These are phyloP conservation scores for Rhizophagus sp. DNA, from an alignment of 192 early-diverging fungal genomes.

Conservation along the genomic window DNA sequence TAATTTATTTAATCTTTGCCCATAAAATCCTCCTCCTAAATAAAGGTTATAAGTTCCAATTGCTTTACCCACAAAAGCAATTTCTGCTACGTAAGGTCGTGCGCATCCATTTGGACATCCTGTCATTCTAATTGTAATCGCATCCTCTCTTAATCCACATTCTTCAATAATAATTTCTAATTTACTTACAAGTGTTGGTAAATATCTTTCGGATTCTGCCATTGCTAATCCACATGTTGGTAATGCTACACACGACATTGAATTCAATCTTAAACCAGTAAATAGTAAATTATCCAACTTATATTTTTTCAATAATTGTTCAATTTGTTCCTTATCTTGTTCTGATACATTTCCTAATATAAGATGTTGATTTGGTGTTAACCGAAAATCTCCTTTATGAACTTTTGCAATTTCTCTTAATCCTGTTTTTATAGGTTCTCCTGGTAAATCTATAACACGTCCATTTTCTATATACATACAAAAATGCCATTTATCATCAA, in stretches of 20 bases:
- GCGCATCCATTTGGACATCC: slow-evolving; percentile 99
- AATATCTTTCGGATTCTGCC: slow-evolving; percentile 96
- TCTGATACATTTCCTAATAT: slow-evolving; percentile 78
- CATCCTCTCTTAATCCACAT: slow-evolving; percentile 81
- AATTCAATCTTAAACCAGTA: slow-evolving; percentile 80
- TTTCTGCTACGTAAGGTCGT: slow-evolving; percentile 90
- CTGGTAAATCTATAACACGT: slow-evolving; percentile 80
- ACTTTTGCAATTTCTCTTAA: slow-evolving; percentile 75
- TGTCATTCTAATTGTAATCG: slow-evolving; percentile 96
- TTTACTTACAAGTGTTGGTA: slow-evolving; percentile 78
- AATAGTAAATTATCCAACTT: slow-evolving; percentile 81
- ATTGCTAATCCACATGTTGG: slow-evolving; percentile 94
- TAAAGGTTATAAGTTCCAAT: slow-evolving; percentile 94
- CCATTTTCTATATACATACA: slow-evolving; percentile 93
- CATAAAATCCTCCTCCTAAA: slow-evolving; percentile 85
- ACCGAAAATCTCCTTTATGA: slow-evolving; percentile 76
- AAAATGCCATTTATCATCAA: slow-evolving; percentile 73
- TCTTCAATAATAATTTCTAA: slow-evolving; percentile 81
- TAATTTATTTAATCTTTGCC: slow-evolving; percentile 88
- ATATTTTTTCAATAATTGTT: slow-evolving; percentile 71
- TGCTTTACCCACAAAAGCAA: slow-evolving; percentile 95
- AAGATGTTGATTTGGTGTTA: slow-evolving; percentile 94
- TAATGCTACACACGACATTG: slow-evolving; percentile 95
- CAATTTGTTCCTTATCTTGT: slow-evolving; percentile 69
- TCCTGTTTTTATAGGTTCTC: slow-evolving; percentile 73